phyloP scores from a whole-genome alignment of 345 rosid species.

The Murraya paniculata region DNA sequence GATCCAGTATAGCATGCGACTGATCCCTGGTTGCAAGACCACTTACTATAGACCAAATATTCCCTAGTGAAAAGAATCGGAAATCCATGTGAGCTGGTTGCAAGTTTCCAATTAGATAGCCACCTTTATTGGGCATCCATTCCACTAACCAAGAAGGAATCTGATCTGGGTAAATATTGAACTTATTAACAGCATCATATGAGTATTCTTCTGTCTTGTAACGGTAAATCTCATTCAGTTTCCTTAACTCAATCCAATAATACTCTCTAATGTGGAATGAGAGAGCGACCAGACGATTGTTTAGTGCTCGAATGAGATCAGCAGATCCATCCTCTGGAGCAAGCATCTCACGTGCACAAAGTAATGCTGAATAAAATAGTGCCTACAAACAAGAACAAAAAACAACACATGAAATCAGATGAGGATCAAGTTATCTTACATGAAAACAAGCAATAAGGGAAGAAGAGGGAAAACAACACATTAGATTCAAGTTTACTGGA shows the following conservation, averaged over 20 bases:
- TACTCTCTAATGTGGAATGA: conserved; percentile 93
- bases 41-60: conserved; percentile 68
- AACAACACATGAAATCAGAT: not conserved
- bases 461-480: not conserved
- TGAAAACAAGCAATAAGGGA: not conserved
- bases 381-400: conserved; percentile 47
- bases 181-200: conserved; percentile 86
- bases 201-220: conserved; percentile 93
- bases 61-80: conserved; percentile 84
- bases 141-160: conserved; percentile 88
- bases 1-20: conserved; percentile 64
- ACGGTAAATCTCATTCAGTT: conserved; percentile 69
- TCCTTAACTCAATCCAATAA: conserved; percentile 80
- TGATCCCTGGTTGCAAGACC: conserved; percentile 56
- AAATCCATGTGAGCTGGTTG: conserved; percentile 98
- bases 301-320: conserved; percentile 71
- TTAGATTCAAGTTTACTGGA: not conserved
- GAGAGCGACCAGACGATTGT: conserved; percentile 83
- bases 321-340: conserved; percentile 87
- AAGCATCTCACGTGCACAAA: conserved; percentile 87
- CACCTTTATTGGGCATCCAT: conserved; percentile 82
- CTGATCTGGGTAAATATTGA: conserved; percentile 94
- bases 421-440: not conserved
- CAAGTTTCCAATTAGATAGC: conserved; percentile 78
- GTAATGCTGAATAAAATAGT: conserved; percentile 81